Evolutionary conservation across 2,329 filamentous ascomycete genomes (phyloP), one percentile per base, ranked within the genome.

Genomic region (Curvularia spicifera): DNA sequence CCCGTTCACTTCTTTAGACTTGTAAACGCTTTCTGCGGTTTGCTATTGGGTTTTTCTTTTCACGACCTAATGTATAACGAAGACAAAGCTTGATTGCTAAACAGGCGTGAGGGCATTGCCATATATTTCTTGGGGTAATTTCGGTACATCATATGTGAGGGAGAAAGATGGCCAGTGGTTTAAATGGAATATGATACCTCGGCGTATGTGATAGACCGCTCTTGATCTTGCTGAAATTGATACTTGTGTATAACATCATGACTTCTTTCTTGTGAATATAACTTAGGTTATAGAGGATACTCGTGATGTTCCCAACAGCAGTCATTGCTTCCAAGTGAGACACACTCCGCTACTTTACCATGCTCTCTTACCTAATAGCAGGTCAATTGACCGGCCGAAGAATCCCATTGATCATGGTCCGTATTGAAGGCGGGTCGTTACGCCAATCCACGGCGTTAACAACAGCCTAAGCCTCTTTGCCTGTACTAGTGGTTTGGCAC

Each of bases 61-160:
- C 46, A 53, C 46, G 57, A 60, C 22, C 43, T 53, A 42, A 60
- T 57, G 57, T 50, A 49, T 60, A 48, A 60, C 49, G 53, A 57
- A 39, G 45, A 57, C 31, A 50, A 40, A 28, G 42, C 46, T 47
- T 51, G 52, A 35, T 29, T 47, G 51, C 31, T 35, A 39, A 29
- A 40, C 13, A 29, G 47, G 51, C 31, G 46, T 29, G 13, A 44
- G 33, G 37, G 44, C 39, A 57, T 47, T 44, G 15, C 35, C 15
- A 26, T 28, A 49, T 28, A 28, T n/a, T 43, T 57, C 31, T 45
- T n/a, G 37, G 10, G 26, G 46, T 26, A 33, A 29, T 49, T 39
- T 43, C 22, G 40, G 50, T 31, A 46, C 42, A 46, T 31, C 12
- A 37, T 24, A 10, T 26, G 13, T 52, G 24, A 20, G 37, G 22